These are phyloP conservation scores for Ganoderma sinense DNA, from an alignment of 1,284 basidiomycete genomes.

Conservation along the genomic window DNA sequence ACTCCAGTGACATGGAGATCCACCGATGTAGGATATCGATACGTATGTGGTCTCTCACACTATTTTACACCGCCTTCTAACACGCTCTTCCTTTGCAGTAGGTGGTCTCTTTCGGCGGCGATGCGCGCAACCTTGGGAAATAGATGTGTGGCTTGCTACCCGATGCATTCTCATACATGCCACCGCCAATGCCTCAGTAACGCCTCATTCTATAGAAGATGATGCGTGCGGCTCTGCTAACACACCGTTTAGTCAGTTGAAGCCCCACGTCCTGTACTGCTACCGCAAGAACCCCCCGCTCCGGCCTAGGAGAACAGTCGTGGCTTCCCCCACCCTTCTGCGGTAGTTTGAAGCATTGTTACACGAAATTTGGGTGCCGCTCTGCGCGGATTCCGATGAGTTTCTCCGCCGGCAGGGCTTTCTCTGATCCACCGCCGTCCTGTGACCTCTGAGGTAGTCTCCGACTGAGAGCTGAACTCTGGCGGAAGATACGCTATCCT, in stretches of 20 bases:
- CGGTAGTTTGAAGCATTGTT: not conserved
- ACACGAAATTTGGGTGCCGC: not conserved
- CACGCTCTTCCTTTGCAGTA: not conserved
- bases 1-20: not conserved
- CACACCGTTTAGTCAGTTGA: not conserved
- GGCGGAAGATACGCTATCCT: not conserved
- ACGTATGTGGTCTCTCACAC: not conserved
- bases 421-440: too few species aligned
- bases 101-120: not conserved
- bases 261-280: not conserved
- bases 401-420: not conserved
- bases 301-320: not conserved
- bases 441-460: too few species aligned
- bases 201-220: not conserved
- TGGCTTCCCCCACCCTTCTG: not conserved
- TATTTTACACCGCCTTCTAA: not conserved
- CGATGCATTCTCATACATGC: not conserved
- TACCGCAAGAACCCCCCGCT: not conserved
- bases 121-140: not conserved
- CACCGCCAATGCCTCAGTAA: not conserved
- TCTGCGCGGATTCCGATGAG: not conserved
- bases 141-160: too few species aligned
- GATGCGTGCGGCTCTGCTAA: not conserved
- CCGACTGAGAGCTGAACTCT: not conserved
- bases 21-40: not conserved